Evolutionary conservation across 208 protist species (phyloP), one percentile per base, ranked within the genome.

Genomic region (Leishmania arabica): DNA sequence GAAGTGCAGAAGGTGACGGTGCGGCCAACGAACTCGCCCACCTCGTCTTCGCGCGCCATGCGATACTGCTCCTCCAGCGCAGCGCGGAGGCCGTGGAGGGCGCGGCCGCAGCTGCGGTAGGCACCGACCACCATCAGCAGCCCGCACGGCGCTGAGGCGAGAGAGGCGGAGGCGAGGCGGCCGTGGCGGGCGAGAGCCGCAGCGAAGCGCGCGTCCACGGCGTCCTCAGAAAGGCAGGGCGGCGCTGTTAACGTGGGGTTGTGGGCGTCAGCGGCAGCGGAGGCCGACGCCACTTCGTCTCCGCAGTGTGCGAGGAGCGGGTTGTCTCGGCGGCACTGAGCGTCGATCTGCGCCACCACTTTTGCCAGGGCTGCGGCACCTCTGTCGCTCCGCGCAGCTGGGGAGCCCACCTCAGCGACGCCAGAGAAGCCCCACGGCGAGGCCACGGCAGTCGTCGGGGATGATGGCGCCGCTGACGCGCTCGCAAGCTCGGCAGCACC

Each of bases 1-100:
- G 88, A 75, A 27, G 90, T 89, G 82, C 93, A 97, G 83, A 90
- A 97, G n/a, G 86, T 89, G 13, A 62, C 84, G 40, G 65, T 58
- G 47, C 93, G 89, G 37, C 86, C 89, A 34, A 93, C 89, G 40
- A 85, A 84, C 64, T 90, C 85, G n/a, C 75, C 64, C 45, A 40
- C 80, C 66, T 86, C 79, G 31, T 86, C 81, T 47, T 91, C 85
- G 54, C 88, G 85, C 21, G 84, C 81, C 69, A 90, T 82, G 37
- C 79, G 85, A 42, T 70, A 82, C 76, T 94, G 90, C 80, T 83
- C 85, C 75, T 93, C 91, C 81, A 90, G 87, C 17, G 86, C 88
- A 8, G 73, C 75, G 24, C 90, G 89, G 51, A 97, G 83, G 19
- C 58, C 34, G 60, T 86, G 79, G 0, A 97, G 81, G 15, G 77